Evolutionary conservation across 495 filamentous ascomycete species (phyloP), one percentile per base, ranked within the genome.

Genomic region (Cercophora scortea): DNA sequence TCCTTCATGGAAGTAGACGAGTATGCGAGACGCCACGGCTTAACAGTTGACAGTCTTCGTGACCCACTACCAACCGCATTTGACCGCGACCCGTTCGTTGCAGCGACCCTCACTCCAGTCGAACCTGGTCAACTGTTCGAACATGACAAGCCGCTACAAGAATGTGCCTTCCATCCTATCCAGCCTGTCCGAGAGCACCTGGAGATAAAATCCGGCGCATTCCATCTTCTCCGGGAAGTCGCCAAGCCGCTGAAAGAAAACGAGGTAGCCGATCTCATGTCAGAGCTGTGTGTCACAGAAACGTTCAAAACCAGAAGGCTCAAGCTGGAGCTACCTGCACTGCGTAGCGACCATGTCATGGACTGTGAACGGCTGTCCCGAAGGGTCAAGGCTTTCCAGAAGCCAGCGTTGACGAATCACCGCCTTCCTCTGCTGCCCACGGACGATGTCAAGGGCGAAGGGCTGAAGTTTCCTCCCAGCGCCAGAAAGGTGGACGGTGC

Each of bases 241-340:
- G 53, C 59, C 39, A 57, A 52, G 12, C 35, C 55, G 10, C 40
- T 36, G 50, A 61, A 45, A 0, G 50, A 60, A 0, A 42, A 46
- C 5, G 55, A 59, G 12, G 11, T 55, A 4, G 11, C 34, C n/a
- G 40, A 41, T 13, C 40, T 58, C 15, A 59, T 56, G 49, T 43
- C 36, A 1, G 44, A 56, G 25, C 49, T 66, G 41, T 63, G 50
- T 35, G 51, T 45, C 17, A 8, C 45, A 10, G 48, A 45, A 36
- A 45, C 46, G n/a, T 6, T 13, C 2, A 48, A 55, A 6, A 38
- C 60, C 11, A 52, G 58, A 17, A 49, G 53, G 9, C 43, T 79
- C 15, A 82, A 78, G 53, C 12, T 82, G 2, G 80, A 86, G 13
- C 35, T 61, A 1, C 80, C 82, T 0, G 51, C 79, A 0, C 71